A percentile compares a stretch with the other conserved stretches of the same genome.
Evolutionary conservation across 2,329 filamentous ascomycete species (phyloP).

Genomic region (Sarocladium kiliense): DNA sequence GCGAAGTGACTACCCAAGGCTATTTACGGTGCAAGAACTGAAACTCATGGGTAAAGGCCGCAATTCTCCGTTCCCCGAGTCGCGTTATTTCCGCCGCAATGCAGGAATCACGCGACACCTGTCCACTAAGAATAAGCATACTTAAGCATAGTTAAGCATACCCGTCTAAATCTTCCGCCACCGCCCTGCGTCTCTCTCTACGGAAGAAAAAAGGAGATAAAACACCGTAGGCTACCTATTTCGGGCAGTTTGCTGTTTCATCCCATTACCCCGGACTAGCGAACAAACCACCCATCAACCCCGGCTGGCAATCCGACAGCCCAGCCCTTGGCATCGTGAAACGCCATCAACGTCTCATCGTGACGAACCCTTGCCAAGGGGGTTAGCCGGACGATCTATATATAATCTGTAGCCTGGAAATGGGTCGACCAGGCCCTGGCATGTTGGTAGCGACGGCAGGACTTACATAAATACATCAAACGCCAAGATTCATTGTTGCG

Average conservation of each 20-base stretch:
- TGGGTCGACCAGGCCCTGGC: background rate
- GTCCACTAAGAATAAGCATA: background rate
- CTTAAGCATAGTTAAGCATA: background rate
- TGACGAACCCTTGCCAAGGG: conserved; percentile 2
- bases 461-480: conserved; percentile 6
- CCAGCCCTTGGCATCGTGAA: conserved; percentile 8
- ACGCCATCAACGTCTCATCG: conserved; percentile 4
- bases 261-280: background rate
- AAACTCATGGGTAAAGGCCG: background rate
- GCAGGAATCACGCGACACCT: background rate
- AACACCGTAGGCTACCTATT: too few species aligned
- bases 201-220: too few species aligned
- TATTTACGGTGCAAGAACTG: background rate
- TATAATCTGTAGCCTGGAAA: background rate
- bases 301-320: conserved; percentile 5
- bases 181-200: too few species aligned
- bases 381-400: background rate
- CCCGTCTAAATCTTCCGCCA: conserved; percentile 2
- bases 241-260: background rate
- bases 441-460: background rate
- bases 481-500: background rate
- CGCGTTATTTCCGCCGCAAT: background rate
- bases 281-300: background rate
- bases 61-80: background rate
- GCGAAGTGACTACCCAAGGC: background rate